Base-by-base conservation (phyloP, 2,329 filamentous ascomycete genomes). In the Ceratocystis albifundus region DNA sequence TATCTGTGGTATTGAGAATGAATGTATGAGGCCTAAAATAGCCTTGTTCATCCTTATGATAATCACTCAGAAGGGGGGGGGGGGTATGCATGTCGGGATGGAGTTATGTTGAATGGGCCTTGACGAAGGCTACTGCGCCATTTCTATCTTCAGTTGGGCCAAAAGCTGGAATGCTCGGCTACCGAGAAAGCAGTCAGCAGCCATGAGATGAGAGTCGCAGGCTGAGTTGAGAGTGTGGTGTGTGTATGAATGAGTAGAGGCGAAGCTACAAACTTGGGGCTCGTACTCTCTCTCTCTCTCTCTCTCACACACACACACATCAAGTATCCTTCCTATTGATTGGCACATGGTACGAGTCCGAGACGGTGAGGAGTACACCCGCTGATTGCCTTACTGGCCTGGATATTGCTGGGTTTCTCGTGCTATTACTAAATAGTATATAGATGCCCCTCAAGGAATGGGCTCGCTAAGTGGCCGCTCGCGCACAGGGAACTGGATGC, bases 21-120 rank as follows among this genome's bases (percentile, higher is more conserved):
- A 59, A 28, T 3, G 53, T 17, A 30, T 28, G 53, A 30, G 28
- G 53, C 53, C 53, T 59, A 32, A 32, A 59, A 32, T 32, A 59
- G 53, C 53, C 53, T 59, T 59, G 28, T 59, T n/a, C 53, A 59
- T 59, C 28, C 53, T 59, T 30, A 59, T n/a, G 53, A 17, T 59
- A 17, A 59, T 59, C 25, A 32, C 28, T 30, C 28, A 30, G 53
- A 30, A 59, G 17, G 28, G 53, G 53, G 53, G 30, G 53, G n/a
- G 48, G 20, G 20, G 48, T 53, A 53, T 53, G 48, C 48, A 53
- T 59, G 25, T 30, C 28, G 28, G 25, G 53, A 59, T 59, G 15
- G 2, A 59, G 53, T 32, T 59, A 59, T 59, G 28, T 6, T 59
- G 53, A 30, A 53, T 59, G 53, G 53, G 15, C 5, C 32, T 59